Conservation (phyloP, 2,329 filamentous ascomycete species). For the Trichoderma aggressivum region DNA sequence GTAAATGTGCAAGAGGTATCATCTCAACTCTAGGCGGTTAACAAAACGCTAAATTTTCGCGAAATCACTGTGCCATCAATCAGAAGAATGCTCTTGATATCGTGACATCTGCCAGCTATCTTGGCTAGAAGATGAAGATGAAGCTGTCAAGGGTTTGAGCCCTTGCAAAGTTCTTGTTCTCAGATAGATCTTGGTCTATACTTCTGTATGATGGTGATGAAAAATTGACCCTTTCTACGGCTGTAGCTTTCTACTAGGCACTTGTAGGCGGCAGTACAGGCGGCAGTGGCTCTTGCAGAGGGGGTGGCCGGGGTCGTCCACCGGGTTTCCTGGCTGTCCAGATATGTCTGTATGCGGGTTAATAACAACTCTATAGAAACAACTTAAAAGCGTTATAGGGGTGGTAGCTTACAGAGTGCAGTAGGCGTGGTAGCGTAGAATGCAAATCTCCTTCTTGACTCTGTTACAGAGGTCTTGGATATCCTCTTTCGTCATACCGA, state of each 20-base stretch:
- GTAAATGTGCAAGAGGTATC: background rate
- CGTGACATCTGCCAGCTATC: background rate
- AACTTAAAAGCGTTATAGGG: background rate
- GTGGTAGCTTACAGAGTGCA: slow-evolving; percentile 66
- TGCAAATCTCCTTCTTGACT: slow-evolving; percentile 66
- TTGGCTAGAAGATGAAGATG: background rate
- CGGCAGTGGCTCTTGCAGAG: background rate
- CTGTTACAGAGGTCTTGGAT: slow-evolving; percentile 60
- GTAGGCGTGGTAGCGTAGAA: slow-evolving; percentile 66
- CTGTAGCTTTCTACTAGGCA: background rate
- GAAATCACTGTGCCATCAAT: background rate
- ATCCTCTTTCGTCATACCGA: slow-evolving; percentile 50
- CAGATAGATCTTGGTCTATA: background rate
- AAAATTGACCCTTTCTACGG: background rate
- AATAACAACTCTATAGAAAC: background rate
- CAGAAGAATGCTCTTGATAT: background rate
- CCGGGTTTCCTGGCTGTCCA: slow-evolving; percentile 25
- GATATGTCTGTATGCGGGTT: slow-evolving; percentile 22
- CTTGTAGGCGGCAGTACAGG: background rate
- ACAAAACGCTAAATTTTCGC: background rate
- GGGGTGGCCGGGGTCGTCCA: background rate
- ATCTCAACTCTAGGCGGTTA: background rate
- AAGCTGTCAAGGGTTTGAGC: background rate
- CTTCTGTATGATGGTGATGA: background rate
- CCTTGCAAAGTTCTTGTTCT: background rate